phyloP scores from a whole-genome alignment of 805 yeast species.

The Saccharomyces mikatae region DNA sequence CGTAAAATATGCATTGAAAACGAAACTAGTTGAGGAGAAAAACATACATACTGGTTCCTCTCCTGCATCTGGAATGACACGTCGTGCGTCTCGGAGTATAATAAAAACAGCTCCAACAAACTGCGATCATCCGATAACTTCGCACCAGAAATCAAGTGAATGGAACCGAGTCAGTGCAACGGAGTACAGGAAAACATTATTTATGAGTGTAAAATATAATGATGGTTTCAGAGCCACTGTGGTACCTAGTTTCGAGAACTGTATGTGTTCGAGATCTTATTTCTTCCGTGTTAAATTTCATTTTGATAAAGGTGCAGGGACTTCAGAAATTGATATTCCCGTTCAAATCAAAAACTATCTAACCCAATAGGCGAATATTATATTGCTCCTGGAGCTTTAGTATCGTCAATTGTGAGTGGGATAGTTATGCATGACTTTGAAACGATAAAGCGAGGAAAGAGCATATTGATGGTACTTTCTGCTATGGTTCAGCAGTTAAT shows the following conservation, averaged over 20 bases:
- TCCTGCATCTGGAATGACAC: background rate
- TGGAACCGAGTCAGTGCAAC: slow-evolving; percentile 1
- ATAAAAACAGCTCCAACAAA: background rate
- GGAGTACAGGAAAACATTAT: background rate
- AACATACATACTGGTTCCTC: background rate
- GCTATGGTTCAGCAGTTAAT: no score
- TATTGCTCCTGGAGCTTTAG: no score
- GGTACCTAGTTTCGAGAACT: slow-evolving; percentile 37
- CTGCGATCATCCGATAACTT: background rate
- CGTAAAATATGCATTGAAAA: background rate
- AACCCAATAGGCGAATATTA: background rate
- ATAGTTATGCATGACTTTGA: no score
- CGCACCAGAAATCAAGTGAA: background rate
- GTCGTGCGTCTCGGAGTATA: background rate
- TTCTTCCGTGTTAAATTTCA: slow-evolving; percentile 34
- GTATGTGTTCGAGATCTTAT: slow-evolving; percentile 38
- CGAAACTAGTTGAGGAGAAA: background rate
- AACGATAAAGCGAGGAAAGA: no score
- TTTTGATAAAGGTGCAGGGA: slow-evolving; percentile 8
- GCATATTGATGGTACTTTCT: no score
- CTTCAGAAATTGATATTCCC: slow-evolving; percentile 1
- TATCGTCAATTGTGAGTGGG: no score
- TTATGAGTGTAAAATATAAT: slow-evolving; percentile 2
- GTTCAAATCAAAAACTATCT: background rate
- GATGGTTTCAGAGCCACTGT: slow-evolving; percentile 33